phyloP scores from a whole-genome alignment of 495 filamentous ascomycete species.

The Evansstolkia leycettana region DNA sequence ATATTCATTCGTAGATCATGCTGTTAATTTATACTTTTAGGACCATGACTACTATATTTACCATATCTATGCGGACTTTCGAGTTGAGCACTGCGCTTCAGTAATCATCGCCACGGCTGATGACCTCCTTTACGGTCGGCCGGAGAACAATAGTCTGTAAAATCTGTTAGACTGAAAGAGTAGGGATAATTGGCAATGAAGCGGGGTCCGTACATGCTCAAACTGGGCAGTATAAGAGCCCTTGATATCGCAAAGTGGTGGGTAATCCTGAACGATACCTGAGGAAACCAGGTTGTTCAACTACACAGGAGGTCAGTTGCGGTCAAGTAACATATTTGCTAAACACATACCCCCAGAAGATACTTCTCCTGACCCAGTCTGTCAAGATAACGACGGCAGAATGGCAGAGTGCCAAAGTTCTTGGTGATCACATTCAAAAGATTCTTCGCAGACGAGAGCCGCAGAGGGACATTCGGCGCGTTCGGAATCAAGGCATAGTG shows the following conservation, averaged over 20 bases:
- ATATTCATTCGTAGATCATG: too few species aligned
- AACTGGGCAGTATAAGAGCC: conserved; percentile 91
- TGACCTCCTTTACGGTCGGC: conserved; percentile 83
- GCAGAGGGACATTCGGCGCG: conserved; percentile 53
- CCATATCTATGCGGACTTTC: conserved; percentile 3
- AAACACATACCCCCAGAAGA: conserved; percentile 56
- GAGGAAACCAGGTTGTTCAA: conserved; percentile 77
- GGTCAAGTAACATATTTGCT: conserved; percentile 6
- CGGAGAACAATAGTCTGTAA: conserved; percentile 71
- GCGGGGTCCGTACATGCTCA: conserved; percentile 63
- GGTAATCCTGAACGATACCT: conserved; percentile 83
- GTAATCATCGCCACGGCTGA: conserved; percentile 86
- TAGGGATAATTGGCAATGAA: neutral
- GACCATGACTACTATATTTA: neutral
- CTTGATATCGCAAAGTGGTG: conserved; percentile 83
- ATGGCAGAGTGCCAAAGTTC: conserved; percentile 84
- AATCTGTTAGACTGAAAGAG: conserved; percentile 12
- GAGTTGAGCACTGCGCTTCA: conserved; percentile 31
- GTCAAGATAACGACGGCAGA: conserved; percentile 77
- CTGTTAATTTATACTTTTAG: neutral
- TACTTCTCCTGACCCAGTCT: conserved; percentile 81
- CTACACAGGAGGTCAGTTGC: conserved; percentile 29
- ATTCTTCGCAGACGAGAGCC: conserved; percentile 66
- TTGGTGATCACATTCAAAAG: conserved; percentile 78
- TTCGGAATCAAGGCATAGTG: conserved; percentile 60